A percentile compares a stretch with the other conserved stretches of the same genome.
Conservation (phyloP, 192 early-diverging fungal genomes). For the Linnemannia hyalina region DNA sequence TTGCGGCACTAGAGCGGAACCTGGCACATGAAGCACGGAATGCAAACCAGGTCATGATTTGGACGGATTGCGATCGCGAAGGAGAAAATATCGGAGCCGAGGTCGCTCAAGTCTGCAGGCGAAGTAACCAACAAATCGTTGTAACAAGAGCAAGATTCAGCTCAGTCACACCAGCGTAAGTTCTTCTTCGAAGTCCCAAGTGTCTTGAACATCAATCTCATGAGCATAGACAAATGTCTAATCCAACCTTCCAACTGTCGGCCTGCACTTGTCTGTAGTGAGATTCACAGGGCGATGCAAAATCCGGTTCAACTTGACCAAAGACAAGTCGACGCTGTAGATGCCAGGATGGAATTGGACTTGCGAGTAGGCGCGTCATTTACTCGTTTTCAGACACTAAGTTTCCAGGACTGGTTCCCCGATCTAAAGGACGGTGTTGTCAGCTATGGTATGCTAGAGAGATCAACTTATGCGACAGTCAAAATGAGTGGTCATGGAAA, state of each 20-base stretch:
- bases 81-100: conserved; percentile 96
- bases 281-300: conserved; percentile 83
- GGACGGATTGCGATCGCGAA: conserved; percentile 99
- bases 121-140: conserved; percentile 71
- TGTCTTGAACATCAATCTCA: not conserved
- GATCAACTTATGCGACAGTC: not conserved
- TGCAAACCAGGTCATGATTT: conserved; percentile 86
- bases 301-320: conserved; percentile 80
- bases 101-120: conserved; percentile 74
- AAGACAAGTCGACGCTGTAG: conserved; percentile 82
- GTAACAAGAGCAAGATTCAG: conserved; percentile 93
- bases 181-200: not conserved
- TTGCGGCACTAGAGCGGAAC: conserved; percentile 72
- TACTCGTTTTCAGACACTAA: conserved; percentile 91
- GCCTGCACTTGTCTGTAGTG: conserved; percentile 55
- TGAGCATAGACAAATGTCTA: not conserved
- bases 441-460: conserved; percentile 77
- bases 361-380: conserved; percentile 92
- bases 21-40: conserved; percentile 70
- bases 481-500: not conserved
- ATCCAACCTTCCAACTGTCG: not conserved
- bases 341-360: conserved; percentile 90
- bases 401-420: conserved; percentile 67
- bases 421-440: conserved; percentile 70
- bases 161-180: conserved; percentile 80